Conservation (phyloP, 2,329 filamentous ascomycete species). For the Ilyonectria destructans region DNA sequence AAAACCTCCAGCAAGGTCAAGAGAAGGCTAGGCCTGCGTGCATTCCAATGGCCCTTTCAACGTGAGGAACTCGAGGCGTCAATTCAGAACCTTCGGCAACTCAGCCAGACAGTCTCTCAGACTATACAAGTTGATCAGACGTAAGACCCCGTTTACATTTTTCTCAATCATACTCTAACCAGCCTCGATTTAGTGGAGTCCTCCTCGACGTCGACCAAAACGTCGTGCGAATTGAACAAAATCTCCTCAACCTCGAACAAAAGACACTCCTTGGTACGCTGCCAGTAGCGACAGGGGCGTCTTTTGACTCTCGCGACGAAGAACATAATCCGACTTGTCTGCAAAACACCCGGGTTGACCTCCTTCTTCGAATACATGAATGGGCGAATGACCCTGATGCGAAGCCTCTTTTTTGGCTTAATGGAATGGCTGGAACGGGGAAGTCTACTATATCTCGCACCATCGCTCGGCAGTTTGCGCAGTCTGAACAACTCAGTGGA, state of each 20-base stretch:
- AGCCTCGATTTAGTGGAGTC: not conserved
- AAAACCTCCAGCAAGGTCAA: not conserved
- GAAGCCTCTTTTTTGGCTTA: not conserved
- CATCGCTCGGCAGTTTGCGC: slow-evolving; percentile 53
- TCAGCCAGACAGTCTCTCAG: not conserved
- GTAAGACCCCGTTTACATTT: not conserved
- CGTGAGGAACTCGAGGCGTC: not conserved
- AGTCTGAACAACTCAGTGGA: slow-evolving; percentile 7
- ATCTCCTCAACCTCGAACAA: not conserved
- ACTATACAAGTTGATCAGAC: not conserved
- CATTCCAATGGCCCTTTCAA: not conserved
- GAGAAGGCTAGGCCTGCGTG: not conserved
- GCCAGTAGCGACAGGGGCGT: not conserved
- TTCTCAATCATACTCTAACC: not conserved
- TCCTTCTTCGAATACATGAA: not conserved
- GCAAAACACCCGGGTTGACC: not conserved
- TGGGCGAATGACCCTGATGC: not conserved
- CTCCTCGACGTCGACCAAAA: not conserved
- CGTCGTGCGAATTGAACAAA: not conserved
- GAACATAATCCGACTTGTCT: not conserved
- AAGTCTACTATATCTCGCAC: slow-evolving; percentile 45
- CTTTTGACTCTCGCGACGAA: not conserved
- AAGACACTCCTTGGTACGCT: not conserved
- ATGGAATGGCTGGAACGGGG: slow-evolving; percentile 8
- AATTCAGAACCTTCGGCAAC: not conserved